phyloP scores from a whole-genome alignment of 1,284 basidiomycete species.

The Cystobasidiaceae sp. region DNA sequence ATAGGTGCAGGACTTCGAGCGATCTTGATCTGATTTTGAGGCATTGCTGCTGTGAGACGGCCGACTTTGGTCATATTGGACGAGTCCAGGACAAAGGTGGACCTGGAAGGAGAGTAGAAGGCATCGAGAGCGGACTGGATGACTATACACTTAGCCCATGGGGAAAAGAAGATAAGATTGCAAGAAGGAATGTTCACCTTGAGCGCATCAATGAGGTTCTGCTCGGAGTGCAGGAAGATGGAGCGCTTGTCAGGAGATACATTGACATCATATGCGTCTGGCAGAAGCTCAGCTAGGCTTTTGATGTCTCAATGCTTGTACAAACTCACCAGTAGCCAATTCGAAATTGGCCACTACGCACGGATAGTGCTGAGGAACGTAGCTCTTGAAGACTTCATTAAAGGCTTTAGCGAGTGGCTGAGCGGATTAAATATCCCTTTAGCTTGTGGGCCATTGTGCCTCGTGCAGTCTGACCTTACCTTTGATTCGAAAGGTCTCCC shows the following conservation, averaged over 20 bases:
- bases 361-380: conserved; percentile 73
- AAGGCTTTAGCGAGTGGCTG: conserved; percentile 70
- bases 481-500: conserved; percentile 82
- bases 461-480: conserved; percentile 48
- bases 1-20: conserved; percentile 9
- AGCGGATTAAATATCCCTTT: not conserved
- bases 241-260: conserved; percentile 96
- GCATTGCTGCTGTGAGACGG: not conserved
- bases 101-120: conserved; percentile 61
- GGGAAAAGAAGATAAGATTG: too few species aligned
- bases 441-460: not conserved
- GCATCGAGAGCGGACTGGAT: conserved; percentile 60
- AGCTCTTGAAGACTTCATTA: conserved; percentile 82
- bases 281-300: not conserved
- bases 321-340: conserved; percentile 61
- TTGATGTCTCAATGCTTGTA: not conserved
- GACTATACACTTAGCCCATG: too few species aligned
- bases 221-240: conserved; percentile 84
- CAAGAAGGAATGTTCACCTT: conserved; percentile 58
- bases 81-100: conserved; percentile 55
- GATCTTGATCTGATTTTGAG: too few species aligned
- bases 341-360: conserved; percentile 78
- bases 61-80: conserved; percentile 19
- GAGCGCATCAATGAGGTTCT: conserved; percentile 68
- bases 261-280: conserved; percentile 87